These are phyloP conservation scores for Plasmodiophora brassicae DNA, from an alignment of 208 protist species.

Conservation along the genomic window DNA sequence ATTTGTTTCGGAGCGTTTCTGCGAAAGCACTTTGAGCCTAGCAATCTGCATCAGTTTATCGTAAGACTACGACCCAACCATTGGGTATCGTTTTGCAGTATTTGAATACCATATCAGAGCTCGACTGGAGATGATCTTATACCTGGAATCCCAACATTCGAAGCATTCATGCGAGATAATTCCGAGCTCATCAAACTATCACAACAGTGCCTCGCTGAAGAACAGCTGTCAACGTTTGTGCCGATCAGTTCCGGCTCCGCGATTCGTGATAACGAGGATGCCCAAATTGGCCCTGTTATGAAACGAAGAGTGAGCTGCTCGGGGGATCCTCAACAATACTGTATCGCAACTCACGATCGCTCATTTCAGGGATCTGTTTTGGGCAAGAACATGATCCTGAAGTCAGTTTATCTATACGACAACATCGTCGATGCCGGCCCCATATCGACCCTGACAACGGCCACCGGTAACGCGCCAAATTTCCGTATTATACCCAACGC, in stretches of 20 bases:
- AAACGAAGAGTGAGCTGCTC: too few species aligned
- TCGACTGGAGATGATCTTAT: too few species aligned
- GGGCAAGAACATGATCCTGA: constrained; percentile 8
- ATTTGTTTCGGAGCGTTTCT: constrained; percentile 18
- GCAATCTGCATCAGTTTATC: background rate
- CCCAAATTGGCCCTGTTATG: background rate
- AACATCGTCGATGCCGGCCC: background rate
- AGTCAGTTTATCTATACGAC: background rate
- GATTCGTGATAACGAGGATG: too few species aligned
- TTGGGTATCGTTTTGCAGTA: too few species aligned
- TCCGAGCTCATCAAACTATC: background rate
- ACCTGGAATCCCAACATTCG: too few species aligned
- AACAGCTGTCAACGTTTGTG: constrained; percentile 13
- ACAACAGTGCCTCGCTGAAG: background rate
- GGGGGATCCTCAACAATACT: background rate
- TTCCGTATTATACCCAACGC: background rate
- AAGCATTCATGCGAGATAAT: constrained; percentile 1
- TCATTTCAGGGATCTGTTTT: background rate
- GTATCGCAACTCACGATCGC: background rate
- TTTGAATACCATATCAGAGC: too few species aligned
- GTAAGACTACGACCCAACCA: background rate
- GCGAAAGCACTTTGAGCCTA: background rate
- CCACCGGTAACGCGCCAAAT: background rate
- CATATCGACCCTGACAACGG: background rate
- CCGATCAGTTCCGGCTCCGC: background rate